Conservation (phyloP, 441 rosid genomes). For the Rhodomyrtus psidioides region DNA sequence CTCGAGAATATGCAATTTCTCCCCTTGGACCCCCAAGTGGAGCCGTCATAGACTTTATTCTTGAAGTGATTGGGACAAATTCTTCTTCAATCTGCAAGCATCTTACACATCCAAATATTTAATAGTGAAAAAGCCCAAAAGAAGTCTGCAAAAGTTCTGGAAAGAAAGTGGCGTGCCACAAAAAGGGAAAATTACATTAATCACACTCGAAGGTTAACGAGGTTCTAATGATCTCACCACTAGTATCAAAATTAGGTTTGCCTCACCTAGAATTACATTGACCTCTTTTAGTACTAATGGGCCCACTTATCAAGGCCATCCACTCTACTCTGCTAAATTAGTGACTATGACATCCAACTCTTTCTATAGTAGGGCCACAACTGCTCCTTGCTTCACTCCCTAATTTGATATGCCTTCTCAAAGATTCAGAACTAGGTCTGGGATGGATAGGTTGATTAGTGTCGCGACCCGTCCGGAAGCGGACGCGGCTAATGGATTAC, state of each 20-base stretch:
- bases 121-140: neutral
- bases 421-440: neutral
- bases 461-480: too few relatives aligned
- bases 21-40: conserved; percentile 87
- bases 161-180: neutral
- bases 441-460: neutral
- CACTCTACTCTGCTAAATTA: neutral
- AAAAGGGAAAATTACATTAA: neutral
- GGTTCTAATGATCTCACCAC: neutral
- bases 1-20: conserved; percentile 82
- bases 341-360: neutral
- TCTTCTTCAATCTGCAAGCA: conserved; percentile 64
- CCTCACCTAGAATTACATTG: neutral
- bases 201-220: neutral
- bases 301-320: neutral
- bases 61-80: conserved; percentile 66
- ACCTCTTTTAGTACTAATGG: neutral
- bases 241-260: neutral
- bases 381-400: neutral
- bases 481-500: too few relatives aligned
- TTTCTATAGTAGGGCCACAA: neutral
- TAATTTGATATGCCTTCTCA: neutral
- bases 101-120: neutral
- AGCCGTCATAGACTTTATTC: conserved; percentile 73
- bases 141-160: neutral